These are phyloP conservation scores for Coniosporium tulheliwenetii DNA, from an alignment of 2,329 filamentous ascomycete species.

Conservation along the genomic window DNA sequence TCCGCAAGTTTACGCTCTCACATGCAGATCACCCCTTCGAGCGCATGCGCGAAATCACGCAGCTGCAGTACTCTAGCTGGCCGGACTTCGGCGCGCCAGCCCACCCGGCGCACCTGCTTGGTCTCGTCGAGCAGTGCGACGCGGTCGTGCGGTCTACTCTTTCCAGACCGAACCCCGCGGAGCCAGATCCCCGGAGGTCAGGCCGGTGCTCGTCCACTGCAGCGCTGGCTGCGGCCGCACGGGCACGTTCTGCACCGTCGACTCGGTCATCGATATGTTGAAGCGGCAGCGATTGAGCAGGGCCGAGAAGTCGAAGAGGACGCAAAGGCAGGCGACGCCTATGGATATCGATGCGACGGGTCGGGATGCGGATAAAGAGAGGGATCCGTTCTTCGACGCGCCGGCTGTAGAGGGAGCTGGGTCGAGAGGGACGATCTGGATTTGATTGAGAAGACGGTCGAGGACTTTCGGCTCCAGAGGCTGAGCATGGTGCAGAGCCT, in stretches of 20 bases:
- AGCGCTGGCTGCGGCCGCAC: conserved; percentile 92
- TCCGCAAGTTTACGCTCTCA: conserved; percentile 75
- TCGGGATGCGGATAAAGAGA: conserved; percentile 2
- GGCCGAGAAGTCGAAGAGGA: conserved; percentile 12
- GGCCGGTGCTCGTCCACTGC: conserved; percentile 85
- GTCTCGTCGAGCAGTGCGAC: conserved; percentile 81
- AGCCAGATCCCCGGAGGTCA: conserved; percentile 36
- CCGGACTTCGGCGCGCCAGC: conserved; percentile 91
- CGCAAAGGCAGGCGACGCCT: conserved; percentile 17
- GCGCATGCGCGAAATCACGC: conserved; percentile 81
- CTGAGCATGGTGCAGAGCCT: conserved; percentile 95
- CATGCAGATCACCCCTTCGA: conserved; percentile 66
- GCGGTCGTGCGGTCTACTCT: conserved; percentile 40
- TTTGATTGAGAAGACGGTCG: conserved; percentile 71
- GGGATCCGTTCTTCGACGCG: conserved; percentile 8
- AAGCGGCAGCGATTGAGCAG: conserved; percentile 53
- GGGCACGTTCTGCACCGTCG: conserved; percentile 91
- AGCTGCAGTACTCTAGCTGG: conserved; percentile 92
- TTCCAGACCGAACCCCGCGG: conserved; percentile 35
- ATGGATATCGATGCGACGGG: conserved; percentile 26
- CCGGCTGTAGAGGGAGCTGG: conserved; percentile 39
- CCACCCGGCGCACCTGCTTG: conserved; percentile 72
- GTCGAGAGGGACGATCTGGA: conserved; percentile 57
- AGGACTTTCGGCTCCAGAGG: conserved; percentile 76
- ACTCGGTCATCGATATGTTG: conserved; percentile 90